Percentiles rank a stretch among this genome's conserved stretches.
Evolutionary conservation across 148 eudicot genomes (phyloP).

Genomic region (Rhododendron henanense): DNA sequence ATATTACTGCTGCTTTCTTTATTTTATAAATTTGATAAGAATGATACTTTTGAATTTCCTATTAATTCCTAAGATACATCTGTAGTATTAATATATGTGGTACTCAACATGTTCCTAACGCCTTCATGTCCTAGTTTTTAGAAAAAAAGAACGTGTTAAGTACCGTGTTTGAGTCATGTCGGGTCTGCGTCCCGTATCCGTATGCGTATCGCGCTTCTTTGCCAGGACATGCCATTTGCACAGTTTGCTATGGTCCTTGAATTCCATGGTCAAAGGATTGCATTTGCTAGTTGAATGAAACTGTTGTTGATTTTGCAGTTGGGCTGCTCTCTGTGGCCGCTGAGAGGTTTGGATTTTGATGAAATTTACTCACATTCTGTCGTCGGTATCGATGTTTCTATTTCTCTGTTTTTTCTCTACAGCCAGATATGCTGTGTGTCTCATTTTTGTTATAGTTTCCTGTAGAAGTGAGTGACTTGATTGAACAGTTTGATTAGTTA

Average conservation of each 20-base stretch:
- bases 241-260: background rate
- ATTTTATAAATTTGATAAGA: background rate
- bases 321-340: slow-evolving; percentile 10
- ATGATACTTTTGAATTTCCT: background rate
- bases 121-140: background rate
- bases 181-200: no score
- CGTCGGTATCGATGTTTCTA: background rate
- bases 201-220: background rate
- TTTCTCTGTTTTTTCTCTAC: background rate
- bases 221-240: background rate
- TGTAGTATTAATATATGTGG: background rate
- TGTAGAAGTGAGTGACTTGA: background rate
- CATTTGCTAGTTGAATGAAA: background rate
- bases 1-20: background rate
- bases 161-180: background rate
- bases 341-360: background rate
- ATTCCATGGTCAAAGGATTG: background rate
- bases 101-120: background rate
- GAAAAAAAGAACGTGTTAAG: no score
- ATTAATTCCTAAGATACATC: background rate
- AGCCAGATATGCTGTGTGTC: background rate
- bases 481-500: background rate
- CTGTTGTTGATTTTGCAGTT: background rate
- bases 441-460: background rate
- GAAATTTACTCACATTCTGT: background rate